phyloP scores from a whole-genome alignment of 2,329 filamentous ascomycete genomes.

The Trichophaea hybrida region DNA sequence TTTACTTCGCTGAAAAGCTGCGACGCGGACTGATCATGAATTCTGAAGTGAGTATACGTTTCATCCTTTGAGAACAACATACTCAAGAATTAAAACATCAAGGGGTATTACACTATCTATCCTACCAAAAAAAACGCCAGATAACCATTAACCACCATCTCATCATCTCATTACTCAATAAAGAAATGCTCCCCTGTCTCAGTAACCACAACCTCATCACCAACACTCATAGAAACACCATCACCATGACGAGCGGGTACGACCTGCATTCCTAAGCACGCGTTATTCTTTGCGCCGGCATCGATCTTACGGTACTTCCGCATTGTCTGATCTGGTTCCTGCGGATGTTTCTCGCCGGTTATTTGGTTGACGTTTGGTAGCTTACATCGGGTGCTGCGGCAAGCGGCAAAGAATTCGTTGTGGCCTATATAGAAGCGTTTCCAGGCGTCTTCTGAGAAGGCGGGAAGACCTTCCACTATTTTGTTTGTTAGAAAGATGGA shows the following conservation, averaged over 20 bases:
- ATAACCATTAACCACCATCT: not conserved
- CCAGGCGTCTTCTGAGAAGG: constrained; percentile 60
- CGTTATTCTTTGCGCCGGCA: constrained; percentile 35
- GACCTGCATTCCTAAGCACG: constrained; percentile 18
- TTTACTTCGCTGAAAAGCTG: too few relatives aligned
- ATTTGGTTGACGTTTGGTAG: constrained; percentile 55
- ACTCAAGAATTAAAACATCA: too few relatives aligned
- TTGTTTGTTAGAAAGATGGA: too few relatives aligned
- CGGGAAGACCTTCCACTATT: constrained; percentile 39
- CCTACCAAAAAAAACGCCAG: too few relatives aligned
- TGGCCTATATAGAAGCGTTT: constrained; percentile 43
- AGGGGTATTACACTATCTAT: too few relatives aligned
- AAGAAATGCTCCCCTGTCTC: constrained; percentile 15
- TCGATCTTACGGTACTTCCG: constrained; percentile 47
- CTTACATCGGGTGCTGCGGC: constrained; percentile 55
- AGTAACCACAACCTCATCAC: constrained; percentile 14
- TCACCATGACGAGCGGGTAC: constrained; percentile 2
- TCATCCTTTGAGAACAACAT: too few relatives aligned
- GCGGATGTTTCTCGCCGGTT: constrained; percentile 42
- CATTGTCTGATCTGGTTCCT: constrained; percentile 46
- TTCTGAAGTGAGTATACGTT: too few relatives aligned
- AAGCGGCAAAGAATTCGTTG: constrained; percentile 39
- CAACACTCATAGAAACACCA: constrained; percentile 2
- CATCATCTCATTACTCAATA: not conserved
- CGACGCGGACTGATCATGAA: too few relatives aligned